These are phyloP conservation scores for Saitoella complicata DNA, from an alignment of 805 yeast genomes.

Conservation along the genomic window DNA sequence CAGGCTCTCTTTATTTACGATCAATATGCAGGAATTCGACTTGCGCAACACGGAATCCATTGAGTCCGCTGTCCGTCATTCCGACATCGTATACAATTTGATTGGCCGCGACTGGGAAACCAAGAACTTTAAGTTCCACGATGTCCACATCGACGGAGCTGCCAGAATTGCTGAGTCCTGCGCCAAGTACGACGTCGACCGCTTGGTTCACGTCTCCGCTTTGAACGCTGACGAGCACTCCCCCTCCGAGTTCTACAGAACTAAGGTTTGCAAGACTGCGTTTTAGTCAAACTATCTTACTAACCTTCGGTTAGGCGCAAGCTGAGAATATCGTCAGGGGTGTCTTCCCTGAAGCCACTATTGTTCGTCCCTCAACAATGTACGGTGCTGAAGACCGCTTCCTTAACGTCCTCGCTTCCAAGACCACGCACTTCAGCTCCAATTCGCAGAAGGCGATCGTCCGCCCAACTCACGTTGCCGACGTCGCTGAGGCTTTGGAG, in stretches of 20 bases:
- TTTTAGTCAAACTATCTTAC: not conserved
- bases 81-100: constrained; percentile 70
- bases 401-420: constrained; percentile 41
- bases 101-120: constrained; percentile 63
- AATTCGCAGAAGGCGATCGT: constrained; percentile 45
- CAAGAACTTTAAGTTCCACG: constrained; percentile 69
- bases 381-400: constrained; percentile 60
- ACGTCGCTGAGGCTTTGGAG: constrained; percentile 67
- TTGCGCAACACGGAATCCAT: constrained; percentile 60
- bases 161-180: constrained; percentile 61
- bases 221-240: constrained; percentile 59
- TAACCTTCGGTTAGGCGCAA: constrained; percentile 13
- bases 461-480: constrained; percentile 59
- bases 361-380: constrained; percentile 73
- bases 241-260: constrained; percentile 52
- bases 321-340: constrained; percentile 60
- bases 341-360: constrained; percentile 56
- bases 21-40: constrained; percentile 64
- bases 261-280: constrained; percentile 36
- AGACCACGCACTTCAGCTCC: constrained; percentile 47
- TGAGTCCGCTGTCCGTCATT: constrained; percentile 59
- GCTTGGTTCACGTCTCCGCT: constrained; percentile 64
- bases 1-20: not conserved
- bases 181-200: constrained; percentile 52
- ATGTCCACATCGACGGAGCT: constrained; percentile 65